Evolutionary conservation across 345 rosid species (phyloP), one percentile per base, ranked within the genome.

Genomic region (Carallia brachiata): DNA sequence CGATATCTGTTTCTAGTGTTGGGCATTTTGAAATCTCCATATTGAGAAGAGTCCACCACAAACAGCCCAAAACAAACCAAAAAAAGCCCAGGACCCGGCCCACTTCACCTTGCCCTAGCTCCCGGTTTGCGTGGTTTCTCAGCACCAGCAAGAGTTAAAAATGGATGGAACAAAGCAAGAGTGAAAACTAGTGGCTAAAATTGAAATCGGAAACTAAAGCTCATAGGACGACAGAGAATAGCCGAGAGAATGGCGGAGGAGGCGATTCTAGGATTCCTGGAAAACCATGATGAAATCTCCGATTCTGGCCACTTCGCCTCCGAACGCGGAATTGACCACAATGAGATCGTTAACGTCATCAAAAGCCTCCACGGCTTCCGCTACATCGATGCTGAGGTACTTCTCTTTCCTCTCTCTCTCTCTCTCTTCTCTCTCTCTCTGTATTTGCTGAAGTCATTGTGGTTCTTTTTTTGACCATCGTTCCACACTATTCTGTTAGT

Each of bases 361-460:
- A 91, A 90, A 84, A 91, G 98, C 76, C 91, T 94, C 66, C 83
- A 78, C 68, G 96, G 95, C 57, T 93, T 89, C 81, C 73, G 82
- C 36, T 93, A 85, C 85, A 75, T 93, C 65, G 91, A 82, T 17
- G 88, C 86, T 36, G 73, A 84, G 92, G 97, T 86, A 50, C 72
- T 17, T 1, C 44, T 67, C 61, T 18, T 7, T 44, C 16, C 15
- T 63, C 17, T 6, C 18, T 31, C 8, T 2, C 23, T 55, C 10
- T 57, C 30, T 61, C 23, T n/a, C 18, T 23, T 4, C 3, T 4
- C 12, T 7, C 12, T 8, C 17, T 31, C 13, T 40, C 12, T 40
- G 39, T 36, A 1, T 4, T 7, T 8, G 47, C 47, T 40, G 47
- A 44, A 12, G 50, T 13, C 50, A 44, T 44, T 4, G 4, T 12